Evolutionary conservation across 257 asterid species (phyloP), one percentile per base, ranked within the genome.

Genomic region (Primulina huaijiensis): DNA sequence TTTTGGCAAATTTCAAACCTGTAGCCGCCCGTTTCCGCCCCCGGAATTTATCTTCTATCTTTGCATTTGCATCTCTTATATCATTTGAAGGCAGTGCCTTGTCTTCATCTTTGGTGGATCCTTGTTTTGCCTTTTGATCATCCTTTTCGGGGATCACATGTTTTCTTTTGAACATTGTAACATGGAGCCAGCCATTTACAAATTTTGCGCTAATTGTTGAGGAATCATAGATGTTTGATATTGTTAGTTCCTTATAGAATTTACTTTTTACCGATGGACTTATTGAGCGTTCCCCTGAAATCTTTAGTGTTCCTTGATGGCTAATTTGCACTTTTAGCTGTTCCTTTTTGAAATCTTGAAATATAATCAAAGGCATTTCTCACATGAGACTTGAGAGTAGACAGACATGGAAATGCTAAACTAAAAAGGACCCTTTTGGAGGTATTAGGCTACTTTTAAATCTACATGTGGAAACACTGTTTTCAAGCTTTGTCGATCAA

Each of bases 261-360:
- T 46, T 80, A 74, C 58, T 61, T 68, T 46, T 78, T 52, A 40
- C 67, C 8, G 68, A n/a, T 60, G 62, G 29, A 17, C 70, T 78
- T 5, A 77, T 12, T 12, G 64, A 60, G 6, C 95, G 79, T 69
- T 88, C 90, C 43, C 95, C 97, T 0, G 80, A 79, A 20, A 90
- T 69, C 81, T 86, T 88, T 31, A 90, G 80, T 61, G 72, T 30
- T 19, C 89, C 86, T 20, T 69, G 60, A 7, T 76, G 67, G 81
- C 81, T 81, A 57, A 86, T 75, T 73, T 81, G 85, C 71, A 90
- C 97, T 70, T 27, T 84, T 38, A 90, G 77, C 52, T 90, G 80
- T 7, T 90, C 93, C 77, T 75, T 88, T 60, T 73, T 82, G 85
- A 88, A 90, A 2, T 81, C 97, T 86, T 67, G 62, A 10, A 56